Base-by-base conservation (phyloP, 345 rosid genomes). In the Sonneratia caseolaris region DNA sequence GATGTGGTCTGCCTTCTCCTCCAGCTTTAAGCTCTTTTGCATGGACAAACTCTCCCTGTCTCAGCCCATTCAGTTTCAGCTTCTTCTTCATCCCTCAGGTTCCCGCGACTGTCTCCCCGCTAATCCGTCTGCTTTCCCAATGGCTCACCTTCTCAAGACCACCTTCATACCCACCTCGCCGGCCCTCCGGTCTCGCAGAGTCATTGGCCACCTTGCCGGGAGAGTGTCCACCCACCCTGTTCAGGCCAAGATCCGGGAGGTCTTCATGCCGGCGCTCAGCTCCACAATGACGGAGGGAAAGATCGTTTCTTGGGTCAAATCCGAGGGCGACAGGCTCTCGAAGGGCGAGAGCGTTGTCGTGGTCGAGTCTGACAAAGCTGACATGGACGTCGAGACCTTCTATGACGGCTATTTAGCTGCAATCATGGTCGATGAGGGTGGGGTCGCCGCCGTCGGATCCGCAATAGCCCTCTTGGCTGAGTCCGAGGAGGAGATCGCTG, bases 251-350 rank as follows among this genome's bases (percentile, higher is more conserved):
- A 91, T 91, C 86, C 89, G 92, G n/a, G 97, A 95, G 81, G 92
- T 95, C 66, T 87, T 92, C 92, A 95, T 95, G 97, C 97, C 99
- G 11, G 97, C 97, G 21, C 84, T 95, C 55, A 95, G 97, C 71
- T 95, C 99, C 45, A 95, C 97, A 7, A 92, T 92, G 98, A 92
- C 97, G 0, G 97, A 92, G 48, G 99, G 99, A 2, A 95, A 89
- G 83, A 90, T 95, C 80, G 97, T 95, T 3, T 89, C 99, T 1
- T 95, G 98, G 99, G 74, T 88, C 43, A 93, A 85, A 75, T 87
- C 96, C 42, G 97, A 93, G 76, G 97, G 97, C 53, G 98, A 94
- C 70, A 87, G 86, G 83, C 91, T 95, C 21, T 76, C 82, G 45
- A 92, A 90, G 71, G 98, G 98, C 27, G 96, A 95, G 82, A 90